These are phyloP conservation scores for Groenewaldozyma salmanticensis DNA, from an alignment of 805 yeast genomes.

Conservation along the genomic window DNA sequence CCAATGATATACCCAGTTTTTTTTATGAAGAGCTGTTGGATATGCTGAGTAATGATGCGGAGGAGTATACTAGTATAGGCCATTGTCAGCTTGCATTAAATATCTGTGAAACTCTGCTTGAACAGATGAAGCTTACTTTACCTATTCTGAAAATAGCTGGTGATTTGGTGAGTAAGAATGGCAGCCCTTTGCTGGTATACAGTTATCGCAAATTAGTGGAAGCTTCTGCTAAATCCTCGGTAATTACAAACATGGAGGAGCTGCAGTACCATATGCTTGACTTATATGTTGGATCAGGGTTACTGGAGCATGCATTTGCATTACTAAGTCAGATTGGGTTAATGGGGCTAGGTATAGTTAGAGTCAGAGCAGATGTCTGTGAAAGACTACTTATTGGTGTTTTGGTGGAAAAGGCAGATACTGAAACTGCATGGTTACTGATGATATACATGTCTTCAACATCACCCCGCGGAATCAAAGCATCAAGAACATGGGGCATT, in stretches of 20 bases:
- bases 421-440: constrained; percentile 20
- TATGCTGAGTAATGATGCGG: not conserved
- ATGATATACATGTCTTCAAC: constrained; percentile 14
- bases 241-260: not conserved
- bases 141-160: constrained; percentile 2
- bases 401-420: constrained; percentile 19
- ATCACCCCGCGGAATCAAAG: constrained; percentile 12
- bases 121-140: not conserved
- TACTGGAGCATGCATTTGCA: constrained; percentile 18
- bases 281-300: constrained; percentile 13
- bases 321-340: constrained; percentile 19
- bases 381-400: constrained; percentile 22
- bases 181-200: constrained; percentile 6
- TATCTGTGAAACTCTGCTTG: constrained; percentile 3
- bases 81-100: constrained; percentile 1
- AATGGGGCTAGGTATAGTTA: constrained; percentile 2
- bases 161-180: constrained; percentile 5
- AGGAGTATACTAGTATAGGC: not conserved
- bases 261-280: constrained; percentile 14
- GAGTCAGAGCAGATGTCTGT: constrained; percentile 10
- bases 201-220: not conserved
- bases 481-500: constrained; percentile 26
- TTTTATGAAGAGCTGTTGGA: no score
- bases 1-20: not conserved
- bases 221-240: not conserved